phyloP scores from a whole-genome alignment of 805 yeast species.

The Yamadazyma sp. region DNA sequence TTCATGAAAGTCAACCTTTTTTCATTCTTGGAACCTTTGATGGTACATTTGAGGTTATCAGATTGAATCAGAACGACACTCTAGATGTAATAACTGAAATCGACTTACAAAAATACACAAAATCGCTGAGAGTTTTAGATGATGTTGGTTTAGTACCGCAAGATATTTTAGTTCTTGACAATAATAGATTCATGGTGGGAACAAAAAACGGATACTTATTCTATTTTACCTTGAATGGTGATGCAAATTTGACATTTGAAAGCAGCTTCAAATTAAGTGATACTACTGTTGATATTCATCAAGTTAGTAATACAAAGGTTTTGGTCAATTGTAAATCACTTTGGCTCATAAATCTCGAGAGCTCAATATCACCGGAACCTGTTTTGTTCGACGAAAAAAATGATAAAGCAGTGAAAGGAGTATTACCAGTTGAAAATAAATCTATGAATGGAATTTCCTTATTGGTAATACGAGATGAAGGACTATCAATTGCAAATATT shows the following conservation, averaged over 20 bases:
- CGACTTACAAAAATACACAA: too few relatives aligned
- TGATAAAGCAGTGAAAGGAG: slow-evolving; percentile 22
- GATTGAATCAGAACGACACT: background rate
- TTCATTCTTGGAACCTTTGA: slow-evolving; percentile 19
- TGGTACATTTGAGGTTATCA: slow-evolving; percentile 11
- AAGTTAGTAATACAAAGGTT: slow-evolving; percentile 14
- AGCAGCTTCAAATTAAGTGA: slow-evolving; percentile 25
- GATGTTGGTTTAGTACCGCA: slow-evolving; percentile 17
- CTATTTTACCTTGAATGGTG: slow-evolving; percentile 11
- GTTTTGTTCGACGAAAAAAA: slow-evolving; percentile 34
- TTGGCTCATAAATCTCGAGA: slow-evolving; percentile 32
- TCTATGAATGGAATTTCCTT: slow-evolving; percentile 1
- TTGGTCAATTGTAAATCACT: slow-evolving; percentile 24
- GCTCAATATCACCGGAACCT: slow-evolving; percentile 23
- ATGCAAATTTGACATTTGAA: slow-evolving; percentile 7
- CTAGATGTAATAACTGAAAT: background rate
- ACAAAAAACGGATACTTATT: slow-evolving; percentile 31
- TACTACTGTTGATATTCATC: slow-evolving; percentile 21
- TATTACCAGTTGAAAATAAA: slow-evolving; percentile 5
- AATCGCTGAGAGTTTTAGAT: background rate
- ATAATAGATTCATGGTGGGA: slow-evolving; percentile 22
- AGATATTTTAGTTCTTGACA: slow-evolving; percentile 11
- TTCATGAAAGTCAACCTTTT: background rate
- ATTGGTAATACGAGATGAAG: slow-evolving; percentile 32
- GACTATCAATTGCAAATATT: slow-evolving; percentile 27